A percentile compares a stretch with the other conserved stretches of the same genome.
Conservation (phyloP, 78 protist genomes). For the Dictyostelium capitatum region DNA sequence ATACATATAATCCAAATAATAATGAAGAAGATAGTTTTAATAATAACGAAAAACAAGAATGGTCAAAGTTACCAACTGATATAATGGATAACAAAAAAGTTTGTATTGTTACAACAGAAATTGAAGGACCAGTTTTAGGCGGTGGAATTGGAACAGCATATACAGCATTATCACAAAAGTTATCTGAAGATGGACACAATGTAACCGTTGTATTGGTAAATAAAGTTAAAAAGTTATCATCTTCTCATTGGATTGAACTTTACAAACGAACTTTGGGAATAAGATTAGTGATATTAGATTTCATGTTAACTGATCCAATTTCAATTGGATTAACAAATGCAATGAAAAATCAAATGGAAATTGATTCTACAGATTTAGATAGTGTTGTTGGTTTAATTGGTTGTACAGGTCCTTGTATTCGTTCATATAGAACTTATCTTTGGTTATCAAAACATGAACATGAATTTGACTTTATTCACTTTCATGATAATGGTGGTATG, state of each 20-base stretch:
- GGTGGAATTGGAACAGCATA: conserved; percentile 80
- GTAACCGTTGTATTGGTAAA: conserved; percentile 57
- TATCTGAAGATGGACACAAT: conserved; percentile 43
- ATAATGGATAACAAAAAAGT: background rate
- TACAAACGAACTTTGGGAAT: conserved; percentile 14
- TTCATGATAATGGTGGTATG: conserved; percentile 79
- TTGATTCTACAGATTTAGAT: background rate
- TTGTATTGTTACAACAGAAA: conserved; percentile 59
- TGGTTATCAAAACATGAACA: conserved; percentile 5
- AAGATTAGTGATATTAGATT: conserved; percentile 6
- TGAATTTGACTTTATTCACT: conserved; percentile 45
- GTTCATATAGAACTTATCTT: conserved; percentile 16
- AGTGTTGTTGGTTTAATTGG: conserved; percentile 21
- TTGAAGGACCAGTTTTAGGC: conserved; percentile 74
- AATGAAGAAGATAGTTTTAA: background rate
- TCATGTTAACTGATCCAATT: background rate
- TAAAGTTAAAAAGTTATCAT: conserved; percentile 25
- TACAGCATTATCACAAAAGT: conserved; percentile 60
- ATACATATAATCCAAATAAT: background rate
- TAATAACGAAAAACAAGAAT: background rate
- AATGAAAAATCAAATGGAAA: background rate
- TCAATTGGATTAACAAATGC: background rate
- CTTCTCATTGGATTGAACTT: conserved; percentile 37
- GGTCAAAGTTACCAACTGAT: background rate
- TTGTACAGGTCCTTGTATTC: conserved; percentile 72